Percentiles rank a stretch among this genome's conserved stretches.
These are phyloP conservation scores for Fraxinus excelsior DNA, from an alignment of 257 asterid species.

Conservation along the genomic window DNA sequence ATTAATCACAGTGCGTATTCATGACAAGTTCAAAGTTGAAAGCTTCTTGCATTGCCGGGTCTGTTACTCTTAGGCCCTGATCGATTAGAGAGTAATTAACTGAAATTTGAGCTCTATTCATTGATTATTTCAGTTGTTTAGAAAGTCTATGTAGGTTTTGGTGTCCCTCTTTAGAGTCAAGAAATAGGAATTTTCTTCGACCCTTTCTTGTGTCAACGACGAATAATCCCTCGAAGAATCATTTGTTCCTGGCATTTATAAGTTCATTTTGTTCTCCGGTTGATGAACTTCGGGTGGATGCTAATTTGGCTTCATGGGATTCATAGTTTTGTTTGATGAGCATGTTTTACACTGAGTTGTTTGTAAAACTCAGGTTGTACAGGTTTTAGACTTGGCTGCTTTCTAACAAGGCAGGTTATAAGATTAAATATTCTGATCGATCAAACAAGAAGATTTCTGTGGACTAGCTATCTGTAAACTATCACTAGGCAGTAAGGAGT, in stretches of 20 bases:
- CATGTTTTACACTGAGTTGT: background rate
- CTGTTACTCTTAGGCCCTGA: background rate
- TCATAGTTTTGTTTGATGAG: background rate
- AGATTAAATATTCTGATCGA: background rate
- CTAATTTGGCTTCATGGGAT: background rate
- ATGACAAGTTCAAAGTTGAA: slow-evolving; percentile 20
- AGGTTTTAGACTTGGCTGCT: background rate
- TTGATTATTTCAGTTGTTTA: background rate
- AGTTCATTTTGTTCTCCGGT: background rate
- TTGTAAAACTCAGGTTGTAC: background rate
- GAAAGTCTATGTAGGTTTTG: background rate
- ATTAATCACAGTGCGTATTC: slow-evolving; percentile 18
- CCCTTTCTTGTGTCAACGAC: background rate
- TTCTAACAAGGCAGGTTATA: background rate
- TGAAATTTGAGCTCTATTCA: background rate
- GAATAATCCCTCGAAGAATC: background rate
- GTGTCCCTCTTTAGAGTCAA: background rate
- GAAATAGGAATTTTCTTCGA: background rate
- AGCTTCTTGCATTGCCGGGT: slow-evolving; percentile 26
- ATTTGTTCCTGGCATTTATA: background rate
- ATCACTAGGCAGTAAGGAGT: background rate
- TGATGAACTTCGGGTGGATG: background rate
- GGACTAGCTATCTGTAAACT: slow-evolving; percentile 9
- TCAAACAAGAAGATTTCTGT: background rate
- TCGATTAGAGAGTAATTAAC: background rate